A percentile compares a stretch with the other conserved stretches of the same genome.
These are phyloP conservation scores for Chrysosporium queenslandicum DNA, from an alignment of 2,329 filamentous ascomycete species.

Conservation along the genomic window DNA sequence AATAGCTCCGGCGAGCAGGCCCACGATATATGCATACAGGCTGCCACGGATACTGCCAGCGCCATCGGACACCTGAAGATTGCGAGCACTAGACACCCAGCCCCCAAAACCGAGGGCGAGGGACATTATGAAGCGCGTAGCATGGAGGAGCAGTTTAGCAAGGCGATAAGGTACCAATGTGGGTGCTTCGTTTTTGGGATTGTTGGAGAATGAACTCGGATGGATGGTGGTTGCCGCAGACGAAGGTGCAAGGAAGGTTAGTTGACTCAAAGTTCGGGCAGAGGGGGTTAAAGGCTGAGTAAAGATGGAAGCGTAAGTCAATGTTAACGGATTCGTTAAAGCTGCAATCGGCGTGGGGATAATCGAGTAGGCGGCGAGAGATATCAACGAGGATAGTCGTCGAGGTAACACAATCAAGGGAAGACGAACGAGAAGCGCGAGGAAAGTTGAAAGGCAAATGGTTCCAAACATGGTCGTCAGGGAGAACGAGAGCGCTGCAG, in stretches of 20 bases:
- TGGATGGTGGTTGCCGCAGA: conserved; percentile 60
- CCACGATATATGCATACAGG: conserved; percentile 89
- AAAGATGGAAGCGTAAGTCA: conserved; percentile 91
- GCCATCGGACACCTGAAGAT: conserved; percentile 53
- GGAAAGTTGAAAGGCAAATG: conserved; percentile 75
- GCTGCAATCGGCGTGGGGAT: conserved; percentile 77
- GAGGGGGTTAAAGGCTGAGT: conserved; percentile 70
- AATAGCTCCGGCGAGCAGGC: conserved; percentile 83
- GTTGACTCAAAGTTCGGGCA: conserved; percentile 67
- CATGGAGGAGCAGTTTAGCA: conserved; percentile 82
- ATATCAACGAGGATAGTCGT: conserved; percentile 57
- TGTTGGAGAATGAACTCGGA: conserved; percentile 35
- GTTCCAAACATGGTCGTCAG: conserved; percentile 82
- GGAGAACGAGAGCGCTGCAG: conserved; percentile 71
- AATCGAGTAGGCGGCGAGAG: conserved; percentile 65
- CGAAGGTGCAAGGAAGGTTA: conserved; percentile 66
- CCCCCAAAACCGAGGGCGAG: conserved; percentile 82
- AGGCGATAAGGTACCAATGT: conserved; percentile 77
- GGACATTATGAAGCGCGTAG: conserved; percentile 83
- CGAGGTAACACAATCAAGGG: conserved; percentile 75
- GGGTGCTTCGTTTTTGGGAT: conserved; percentile 33
- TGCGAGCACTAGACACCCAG: conserved; percentile 89
- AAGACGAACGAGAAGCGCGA: conserved; percentile 70
- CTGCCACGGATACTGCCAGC: conserved; percentile 54
- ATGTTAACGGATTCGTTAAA: conserved; percentile 78